Conservation (phyloP, 2,329 filamentous ascomycete species). For the Ceratocystis albifundus region DNA sequence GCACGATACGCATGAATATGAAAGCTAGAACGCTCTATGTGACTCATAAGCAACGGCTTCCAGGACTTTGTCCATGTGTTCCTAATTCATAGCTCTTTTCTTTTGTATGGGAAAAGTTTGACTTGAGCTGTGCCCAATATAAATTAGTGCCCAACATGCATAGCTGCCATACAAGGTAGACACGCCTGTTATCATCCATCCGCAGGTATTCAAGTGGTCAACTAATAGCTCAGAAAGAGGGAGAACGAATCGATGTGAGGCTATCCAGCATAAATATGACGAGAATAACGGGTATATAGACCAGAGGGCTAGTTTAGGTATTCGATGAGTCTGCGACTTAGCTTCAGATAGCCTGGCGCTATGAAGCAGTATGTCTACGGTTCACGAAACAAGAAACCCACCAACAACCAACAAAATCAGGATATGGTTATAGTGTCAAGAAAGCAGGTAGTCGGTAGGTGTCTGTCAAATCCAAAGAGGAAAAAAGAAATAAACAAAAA, state of each 20-base stretch:
- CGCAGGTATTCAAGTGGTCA: background rate
- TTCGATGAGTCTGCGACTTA: too few species aligned
- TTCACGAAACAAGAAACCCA: too few species aligned
- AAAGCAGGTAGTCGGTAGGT: too few species aligned
- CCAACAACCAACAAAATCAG: too few species aligned
- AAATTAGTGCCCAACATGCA: slow-evolving; percentile 11
- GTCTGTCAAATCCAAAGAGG: too few species aligned
- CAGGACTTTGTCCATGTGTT: background rate
- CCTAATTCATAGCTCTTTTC: background rate
- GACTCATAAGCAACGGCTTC: background rate
- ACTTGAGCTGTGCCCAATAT: background rate
- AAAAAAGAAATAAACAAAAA: too few species aligned
- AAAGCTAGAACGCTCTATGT: background rate
- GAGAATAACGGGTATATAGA: too few species aligned
- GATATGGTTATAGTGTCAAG: too few species aligned
- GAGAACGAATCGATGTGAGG: background rate
- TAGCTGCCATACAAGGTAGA: slow-evolving; percentile 1
- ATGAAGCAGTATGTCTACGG: too few species aligned
- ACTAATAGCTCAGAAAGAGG: background rate
- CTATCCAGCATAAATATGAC: background rate
- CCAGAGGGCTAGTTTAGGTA: too few species aligned
- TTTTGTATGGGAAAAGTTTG: background rate
- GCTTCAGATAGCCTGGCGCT: too few species aligned
- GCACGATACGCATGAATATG: background rate
- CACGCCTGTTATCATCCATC: background rate